Evolutionary conservation across 2,329 filamentous ascomycete species (phyloP).

Genomic region (Penicillium rolfsii): DNA sequence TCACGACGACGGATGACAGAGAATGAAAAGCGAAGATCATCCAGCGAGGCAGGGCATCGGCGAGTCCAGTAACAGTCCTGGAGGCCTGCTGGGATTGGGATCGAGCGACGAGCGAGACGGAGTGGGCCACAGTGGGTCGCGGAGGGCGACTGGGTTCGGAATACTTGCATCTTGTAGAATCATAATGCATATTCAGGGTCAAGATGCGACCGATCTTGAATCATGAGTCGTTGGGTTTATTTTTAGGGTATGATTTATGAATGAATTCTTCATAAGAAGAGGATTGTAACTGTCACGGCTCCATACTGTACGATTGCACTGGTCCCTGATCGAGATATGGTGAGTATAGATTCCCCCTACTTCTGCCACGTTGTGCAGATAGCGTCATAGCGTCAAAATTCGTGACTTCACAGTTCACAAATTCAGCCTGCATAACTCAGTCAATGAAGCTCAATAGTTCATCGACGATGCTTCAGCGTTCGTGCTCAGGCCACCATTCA

Average conservation of each 20-base stretch:
- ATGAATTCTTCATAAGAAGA: no score
- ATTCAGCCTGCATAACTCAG: neutral
- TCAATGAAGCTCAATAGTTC: neutral
- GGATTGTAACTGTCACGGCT: no score
- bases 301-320: no score
- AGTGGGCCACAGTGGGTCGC: slow-evolving; percentile 21
- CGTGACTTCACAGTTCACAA: neutral
- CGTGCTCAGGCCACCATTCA: neutral
- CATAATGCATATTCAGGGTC: neutral
- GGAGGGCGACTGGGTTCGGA: slow-evolving; percentile 2
- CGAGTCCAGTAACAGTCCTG: neutral
- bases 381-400: slow-evolving; percentile 1
- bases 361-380: neutral
- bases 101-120: slow-evolving; percentile 13
- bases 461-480: neutral
- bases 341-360: neutral
- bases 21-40: neutral
- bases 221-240: neutral
- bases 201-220: neutral
- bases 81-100: neutral
- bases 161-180: neutral
- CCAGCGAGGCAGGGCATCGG: neutral
- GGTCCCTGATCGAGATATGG: no score
- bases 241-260: neutral
- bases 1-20: neutral